Evolutionary conservation across 2,329 filamentous ascomycete genomes (phyloP).

Genomic region (Phyllosticta capitalensis): DNA sequence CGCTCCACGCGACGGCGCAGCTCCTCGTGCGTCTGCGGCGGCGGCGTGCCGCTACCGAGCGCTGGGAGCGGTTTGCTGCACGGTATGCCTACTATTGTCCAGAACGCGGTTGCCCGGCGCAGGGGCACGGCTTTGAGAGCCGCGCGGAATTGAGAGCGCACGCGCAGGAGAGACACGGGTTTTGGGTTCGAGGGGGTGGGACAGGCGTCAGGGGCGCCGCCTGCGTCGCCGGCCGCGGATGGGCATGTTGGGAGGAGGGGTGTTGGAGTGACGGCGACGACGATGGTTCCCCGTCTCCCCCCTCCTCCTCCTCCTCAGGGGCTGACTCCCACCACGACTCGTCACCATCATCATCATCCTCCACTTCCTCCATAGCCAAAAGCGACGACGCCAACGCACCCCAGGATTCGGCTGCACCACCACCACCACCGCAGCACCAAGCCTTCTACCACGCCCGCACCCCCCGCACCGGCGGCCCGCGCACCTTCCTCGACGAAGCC

Average conservation of each 20-base stretch:
- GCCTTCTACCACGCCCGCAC: too few relatives aligned
- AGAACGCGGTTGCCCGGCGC: neutral
- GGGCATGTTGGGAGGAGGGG: neutral
- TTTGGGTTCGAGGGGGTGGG: neutral
- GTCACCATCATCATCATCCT: too few relatives aligned
- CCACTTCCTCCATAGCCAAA: too few relatives aligned
- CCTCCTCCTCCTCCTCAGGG: too few relatives aligned
- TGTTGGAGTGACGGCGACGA: neutral
- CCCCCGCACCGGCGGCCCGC: neutral
- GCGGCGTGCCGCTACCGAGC: constrained; percentile 8
- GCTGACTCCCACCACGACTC: too few relatives aligned
- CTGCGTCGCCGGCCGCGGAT: neutral
- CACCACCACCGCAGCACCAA: too few relatives aligned
- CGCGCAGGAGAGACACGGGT: neutral
- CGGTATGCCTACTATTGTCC: constrained; percentile 10
- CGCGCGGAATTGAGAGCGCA: neutral
- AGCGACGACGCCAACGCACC: too few relatives aligned
- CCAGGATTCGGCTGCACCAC: too few relatives aligned
- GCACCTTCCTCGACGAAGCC: neutral
- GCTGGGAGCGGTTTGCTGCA: constrained; percentile 13
- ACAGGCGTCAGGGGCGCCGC: neutral
- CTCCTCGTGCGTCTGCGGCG: neutral
- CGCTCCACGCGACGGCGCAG: neutral
- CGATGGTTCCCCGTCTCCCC: neutral
- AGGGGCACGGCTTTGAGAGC: neutral